Evolutionary conservation across 2,329 filamentous ascomycete genomes (phyloP).

Genomic region (Dactylellina haptotyla): DNA sequence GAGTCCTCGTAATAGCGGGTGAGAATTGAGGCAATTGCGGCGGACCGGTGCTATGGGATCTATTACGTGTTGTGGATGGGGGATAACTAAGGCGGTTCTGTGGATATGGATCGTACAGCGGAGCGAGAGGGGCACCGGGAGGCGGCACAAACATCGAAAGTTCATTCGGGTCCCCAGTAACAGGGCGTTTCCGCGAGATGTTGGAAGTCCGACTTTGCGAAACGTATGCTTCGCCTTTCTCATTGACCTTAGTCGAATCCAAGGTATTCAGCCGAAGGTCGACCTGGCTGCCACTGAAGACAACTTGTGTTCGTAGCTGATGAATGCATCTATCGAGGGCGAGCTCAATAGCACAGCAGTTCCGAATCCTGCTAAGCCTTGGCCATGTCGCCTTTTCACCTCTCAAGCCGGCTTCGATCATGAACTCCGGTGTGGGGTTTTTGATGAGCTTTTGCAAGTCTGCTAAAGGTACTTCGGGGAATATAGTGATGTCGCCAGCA

Average conservation of each 20-base stretch:
- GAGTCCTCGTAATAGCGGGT: slow-evolving; percentile 30
- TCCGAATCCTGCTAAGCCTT: slow-evolving; percentile 82
- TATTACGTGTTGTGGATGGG: slow-evolving; percentile 25
- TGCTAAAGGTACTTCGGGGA: slow-evolving; percentile 78
- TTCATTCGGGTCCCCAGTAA: slow-evolving; percentile 36
- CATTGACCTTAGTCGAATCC: slow-evolving; percentile 6
- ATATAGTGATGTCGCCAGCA: slow-evolving; percentile 92
- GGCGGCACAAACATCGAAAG: slow-evolving; percentile 30
- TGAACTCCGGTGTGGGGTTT: slow-evolving; percentile 87
- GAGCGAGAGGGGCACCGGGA: neutral
- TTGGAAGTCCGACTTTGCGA: slow-evolving; percentile 29
- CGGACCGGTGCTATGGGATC: slow-evolving; percentile 43
- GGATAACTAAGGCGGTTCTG: slow-evolving; percentile 36
- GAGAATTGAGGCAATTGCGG: slow-evolving; percentile 50
- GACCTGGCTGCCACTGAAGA: slow-evolving; percentile 74
- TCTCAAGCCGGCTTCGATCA: slow-evolving; percentile 78
- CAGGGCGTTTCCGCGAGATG: slow-evolving; percentile 40
- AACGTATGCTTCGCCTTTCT: slow-evolving; percentile 15
- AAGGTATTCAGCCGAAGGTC: slow-evolving; percentile 64
- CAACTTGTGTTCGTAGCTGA: slow-evolving; percentile 72
- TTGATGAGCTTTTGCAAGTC: slow-evolving; percentile 80
- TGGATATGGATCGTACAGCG: slow-evolving; percentile 2
- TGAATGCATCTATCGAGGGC: slow-evolving; percentile 81
- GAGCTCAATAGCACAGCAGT: slow-evolving; percentile 87
- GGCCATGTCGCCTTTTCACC: slow-evolving; percentile 94